phyloP scores from a whole-genome alignment of 768 basidiomycete species.

The Tylopilus cervinicoccineus region DNA sequence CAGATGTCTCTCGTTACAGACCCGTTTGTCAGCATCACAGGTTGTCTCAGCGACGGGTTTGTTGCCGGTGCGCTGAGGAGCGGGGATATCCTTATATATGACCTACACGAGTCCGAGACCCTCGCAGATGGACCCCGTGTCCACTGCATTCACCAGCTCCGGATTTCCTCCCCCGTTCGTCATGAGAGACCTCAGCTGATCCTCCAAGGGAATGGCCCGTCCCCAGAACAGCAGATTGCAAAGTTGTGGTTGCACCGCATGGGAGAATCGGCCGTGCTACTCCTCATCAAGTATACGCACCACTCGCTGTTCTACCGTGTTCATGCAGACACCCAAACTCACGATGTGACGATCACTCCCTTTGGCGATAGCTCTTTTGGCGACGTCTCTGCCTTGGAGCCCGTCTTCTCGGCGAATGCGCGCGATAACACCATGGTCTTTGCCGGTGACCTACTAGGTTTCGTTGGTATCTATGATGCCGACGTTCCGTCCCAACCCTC shows the following conservation, averaged over 20 bases:
- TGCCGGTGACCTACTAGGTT: slow-evolving; percentile 63
- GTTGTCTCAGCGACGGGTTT: slow-evolving; percentile 39
- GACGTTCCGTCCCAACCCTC: slow-evolving; percentile 11
- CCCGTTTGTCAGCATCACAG: slow-evolving; percentile 47
- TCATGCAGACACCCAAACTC: slow-evolving; percentile 30
- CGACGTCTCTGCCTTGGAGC: slow-evolving; percentile 45
- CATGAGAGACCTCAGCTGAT: slow-evolving; percentile 7
- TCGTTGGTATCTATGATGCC: slow-evolving; percentile 60
- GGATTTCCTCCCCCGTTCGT: slow-evolving; percentile 35
- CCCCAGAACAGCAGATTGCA: slow-evolving; percentile 5
- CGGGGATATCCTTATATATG: slow-evolving; percentile 58
- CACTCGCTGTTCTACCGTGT: slow-evolving; percentile 52
- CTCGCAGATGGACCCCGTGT: slow-evolving; percentile 9
- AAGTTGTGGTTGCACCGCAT: slow-evolving; percentile 17
- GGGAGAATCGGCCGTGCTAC: slow-evolving; percentile 1
- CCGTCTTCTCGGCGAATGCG: slow-evolving; percentile 40
- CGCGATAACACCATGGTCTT: slow-evolving; percentile 51
- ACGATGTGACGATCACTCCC: slow-evolving; percentile 30
- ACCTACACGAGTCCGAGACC: slow-evolving; percentile 34
- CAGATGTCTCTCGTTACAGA: slow-evolving; percentile 38
- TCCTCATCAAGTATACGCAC: slow-evolving; percentile 52
- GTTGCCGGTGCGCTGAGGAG: slow-evolving; percentile 50
- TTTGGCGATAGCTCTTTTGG: slow-evolving; percentile 55
- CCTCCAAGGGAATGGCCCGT: background rate
- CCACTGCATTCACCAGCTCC: slow-evolving; percentile 25